Conservation (phyloP, 202 grass and related monocot genomes). For the Eragrostis tef region DNA sequence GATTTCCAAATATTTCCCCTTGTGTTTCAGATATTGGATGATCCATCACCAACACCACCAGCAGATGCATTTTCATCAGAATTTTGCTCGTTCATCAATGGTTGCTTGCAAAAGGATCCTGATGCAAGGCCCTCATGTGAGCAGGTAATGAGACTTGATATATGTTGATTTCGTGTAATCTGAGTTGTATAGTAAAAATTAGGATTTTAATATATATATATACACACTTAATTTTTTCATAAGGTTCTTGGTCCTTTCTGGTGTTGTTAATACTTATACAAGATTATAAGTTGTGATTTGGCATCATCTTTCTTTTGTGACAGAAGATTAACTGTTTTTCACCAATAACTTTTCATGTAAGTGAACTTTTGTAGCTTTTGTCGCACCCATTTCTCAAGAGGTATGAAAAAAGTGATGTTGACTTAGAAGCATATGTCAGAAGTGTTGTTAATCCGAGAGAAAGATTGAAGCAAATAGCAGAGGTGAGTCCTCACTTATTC, state of each 20-base stretch:
- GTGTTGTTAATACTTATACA: not conserved
- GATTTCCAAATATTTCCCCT: slow-evolving; percentile 31
- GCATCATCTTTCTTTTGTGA: slow-evolving; percentile 22
- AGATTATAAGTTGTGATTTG: slow-evolving; percentile 27
- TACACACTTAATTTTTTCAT: slow-evolving; percentile 17
- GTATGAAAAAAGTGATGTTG: slow-evolving; percentile 60
- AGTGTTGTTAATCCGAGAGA: slow-evolving; percentile 79
- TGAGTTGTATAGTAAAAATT: slow-evolving; percentile 20
- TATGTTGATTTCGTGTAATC: slow-evolving; percentile 37
- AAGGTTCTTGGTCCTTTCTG: not conserved
- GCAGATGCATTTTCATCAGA: slow-evolving; percentile 71
- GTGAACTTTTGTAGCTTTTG: slow-evolving; percentile 63
- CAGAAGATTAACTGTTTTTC: not conserved
- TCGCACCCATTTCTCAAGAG: slow-evolving; percentile 86
- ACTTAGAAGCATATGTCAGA: slow-evolving; percentile 73
- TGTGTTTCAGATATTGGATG: slow-evolving; percentile 79
- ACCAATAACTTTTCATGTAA: slow-evolving; percentile 22
- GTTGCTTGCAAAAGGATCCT: slow-evolving; percentile 86
- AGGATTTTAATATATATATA: not conserved
- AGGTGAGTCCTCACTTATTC: slow-evolving; percentile 60
- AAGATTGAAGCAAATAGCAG: slow-evolving; percentile 87
- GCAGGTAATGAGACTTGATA: slow-evolving; percentile 53
- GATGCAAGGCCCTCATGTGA: slow-evolving; percentile 76
- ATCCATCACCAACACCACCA: slow-evolving; percentile 79
- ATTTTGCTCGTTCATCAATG: slow-evolving; percentile 90